Base-by-base conservation (phyloP, 2,329 filamentous ascomycete genomes). In the Aureobasidium zeae region DNA sequence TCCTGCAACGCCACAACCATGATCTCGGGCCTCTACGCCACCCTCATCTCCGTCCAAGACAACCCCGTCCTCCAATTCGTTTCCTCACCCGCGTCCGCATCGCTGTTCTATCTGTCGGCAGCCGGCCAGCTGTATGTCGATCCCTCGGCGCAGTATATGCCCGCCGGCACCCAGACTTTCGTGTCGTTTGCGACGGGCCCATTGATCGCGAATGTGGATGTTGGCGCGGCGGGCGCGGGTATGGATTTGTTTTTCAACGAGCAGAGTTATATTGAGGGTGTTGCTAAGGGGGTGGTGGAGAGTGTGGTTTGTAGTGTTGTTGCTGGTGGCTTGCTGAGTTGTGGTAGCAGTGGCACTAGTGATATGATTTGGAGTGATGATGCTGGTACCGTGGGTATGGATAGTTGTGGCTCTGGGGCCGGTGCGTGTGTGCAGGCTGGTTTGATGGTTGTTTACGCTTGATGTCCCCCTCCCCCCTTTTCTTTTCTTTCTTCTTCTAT, bases 181-280 rank as follows among this genome's bases (percentile, higher is more conserved):
- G 4, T 32, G 11, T 30, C 28, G 10, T 19, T 16, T 42, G 28
- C 1, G 15, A 25, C 7, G 10, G 25, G 8, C n/a, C 16, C 11
- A 4, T 6, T 43, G 11, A 6, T 33, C 0, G 39, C 39, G 13
- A 43, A 43, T n/a, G 28, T 34, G 12, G 39, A 71, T 70, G 66
- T 53, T 70, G 37, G 58, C 54, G 42, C 60, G 56, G 45, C 62
- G 6, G 51, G 58, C 11, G 45, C 62, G 6, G 51, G 58, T 11
- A 60, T 62, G 38, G 65, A 70, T 5, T 59, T 64, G 7, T 62
- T 67, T 41, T 57, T 57, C 16, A 46, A 63, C 3, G 52, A 54
- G 20, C 50, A 56, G 13, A 52, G 52, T 12, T 44, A 62, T 28
- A 47, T 53, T 3, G 51, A 45, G 3, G 53, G 54, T 2, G 11